Evolutionary conservation across 805 yeast genomes (phyloP).

Genomic region (Barnettozyma sp.): DNA sequence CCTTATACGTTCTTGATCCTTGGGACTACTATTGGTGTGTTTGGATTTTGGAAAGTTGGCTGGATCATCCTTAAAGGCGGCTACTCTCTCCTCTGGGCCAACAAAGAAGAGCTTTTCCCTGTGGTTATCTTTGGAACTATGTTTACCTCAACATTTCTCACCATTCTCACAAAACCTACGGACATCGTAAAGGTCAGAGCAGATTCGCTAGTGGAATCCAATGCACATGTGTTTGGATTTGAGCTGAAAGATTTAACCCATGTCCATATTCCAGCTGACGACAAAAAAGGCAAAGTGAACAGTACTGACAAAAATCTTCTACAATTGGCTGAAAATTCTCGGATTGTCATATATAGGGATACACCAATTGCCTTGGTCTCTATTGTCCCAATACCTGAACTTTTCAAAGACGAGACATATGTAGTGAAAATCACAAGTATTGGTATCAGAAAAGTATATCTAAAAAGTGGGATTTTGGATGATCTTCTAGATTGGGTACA

Average conservation of each 20-base stretch:
- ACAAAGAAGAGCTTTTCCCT: conserved; percentile 20
- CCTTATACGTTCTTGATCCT: conserved; percentile 32
- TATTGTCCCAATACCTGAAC: conserved; percentile 35
- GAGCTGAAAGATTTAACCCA: conserved; percentile 44
- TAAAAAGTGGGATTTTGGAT: conserved; percentile 53
- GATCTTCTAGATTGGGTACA: conserved; percentile 60
- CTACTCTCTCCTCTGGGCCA: conserved; percentile 10
- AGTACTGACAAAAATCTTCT: conserved; percentile 25
- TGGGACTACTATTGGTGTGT: neutral
- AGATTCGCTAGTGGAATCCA: conserved; percentile 31
- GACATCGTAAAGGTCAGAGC: conserved; percentile 40
- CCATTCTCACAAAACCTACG: conserved; percentile 36
- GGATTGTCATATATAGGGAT: conserved; percentile 55
- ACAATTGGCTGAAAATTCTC: conserved; percentile 41
- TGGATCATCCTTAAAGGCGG: conserved; percentile 15
- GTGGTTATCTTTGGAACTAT: conserved; percentile 34
- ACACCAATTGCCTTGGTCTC: conserved; percentile 63
- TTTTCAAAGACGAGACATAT: conserved; percentile 35
- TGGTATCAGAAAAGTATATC: conserved; percentile 63
- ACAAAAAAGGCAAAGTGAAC: conserved; percentile 8
- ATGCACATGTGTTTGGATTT: conserved; percentile 40
- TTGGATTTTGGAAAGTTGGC: conserved; percentile 15
- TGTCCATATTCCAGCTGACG: conserved; percentile 20
- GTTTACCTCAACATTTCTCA: conserved; percentile 34
- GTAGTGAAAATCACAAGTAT: conserved; percentile 48